Base-by-base conservation (phyloP, 2,329 filamentous ascomycete species). In the Xylariaceae sp. region DNA sequence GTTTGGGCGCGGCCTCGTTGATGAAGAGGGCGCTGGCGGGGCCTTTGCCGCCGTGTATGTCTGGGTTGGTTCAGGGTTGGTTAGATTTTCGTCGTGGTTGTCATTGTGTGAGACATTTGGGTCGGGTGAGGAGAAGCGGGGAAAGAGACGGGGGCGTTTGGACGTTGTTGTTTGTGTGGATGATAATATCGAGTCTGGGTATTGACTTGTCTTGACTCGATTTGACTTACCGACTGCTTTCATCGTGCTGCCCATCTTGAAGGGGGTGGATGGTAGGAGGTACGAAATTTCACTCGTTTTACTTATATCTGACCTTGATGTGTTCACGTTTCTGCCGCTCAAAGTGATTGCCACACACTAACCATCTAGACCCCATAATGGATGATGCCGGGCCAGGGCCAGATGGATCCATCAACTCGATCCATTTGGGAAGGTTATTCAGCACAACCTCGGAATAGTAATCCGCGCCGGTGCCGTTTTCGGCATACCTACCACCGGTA, bases 11-110 rank as follows among this genome's bases (percentile, higher is more conserved):
- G 56, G 78, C 66, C 53, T 75, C 63, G 69, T 85, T 84, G 70
- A 88, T 82, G 75, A 82, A 86, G 61, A 88, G 81, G 55, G 81
- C 77, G 56, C 80, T 77, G 47, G 80, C 78, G 42, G 78, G 76
- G 59, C 85, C 85, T 51, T 73, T 77, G 69, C 81, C 82, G 68
- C 76, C 77, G 67, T 82, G 80, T 73, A 88, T 83, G 66, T 84
- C 83, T 85, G 55, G 45, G 45, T n/a, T 50, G 23, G 23, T 30
- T 30, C 23, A 30, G 23, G 23, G 23, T 37, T 37, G 4, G 61
- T 58, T 59, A 61, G 61, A 17, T 42, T 42, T 42, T 42, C 37
- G 11, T 52, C 18, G 3, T 51, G 15, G n/a, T 37, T 49, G 37
- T 42, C 37, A 8, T 42, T 13, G 37, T 15, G 34, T 7, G 35